Evolutionary conservation across 371 early-diverging fungal species (phyloP).

Genomic region (Mucor velutinosus): DNA sequence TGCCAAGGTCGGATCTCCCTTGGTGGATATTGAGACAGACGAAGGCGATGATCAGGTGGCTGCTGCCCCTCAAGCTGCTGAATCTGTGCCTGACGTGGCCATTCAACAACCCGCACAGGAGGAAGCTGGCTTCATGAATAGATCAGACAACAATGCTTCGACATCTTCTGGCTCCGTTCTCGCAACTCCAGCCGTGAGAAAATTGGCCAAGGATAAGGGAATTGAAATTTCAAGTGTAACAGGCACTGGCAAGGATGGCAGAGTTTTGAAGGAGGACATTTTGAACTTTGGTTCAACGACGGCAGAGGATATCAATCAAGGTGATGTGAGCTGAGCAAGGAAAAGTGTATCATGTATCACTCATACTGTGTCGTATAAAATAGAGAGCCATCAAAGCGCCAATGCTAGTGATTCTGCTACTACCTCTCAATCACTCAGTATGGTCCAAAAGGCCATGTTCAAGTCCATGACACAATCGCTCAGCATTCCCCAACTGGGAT

Average conservation of each 20-base stretch:
- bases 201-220: constrained; percentile 79
- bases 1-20: constrained; percentile 91
- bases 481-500: constrained; percentile 93
- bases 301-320: not conserved
- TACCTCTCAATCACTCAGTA: constrained; percentile 59
- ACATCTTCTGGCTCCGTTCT: constrained; percentile 24
- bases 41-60: constrained; percentile 24
- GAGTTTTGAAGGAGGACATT: constrained; percentile 93
- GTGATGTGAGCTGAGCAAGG: constrained; percentile 22
- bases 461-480: constrained; percentile 93
- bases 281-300: constrained; percentile 48
- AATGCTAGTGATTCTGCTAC: not conserved
- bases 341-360: not conserved
- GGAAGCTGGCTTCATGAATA: not conserved
- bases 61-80: not conserved
- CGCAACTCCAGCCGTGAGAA: constrained; percentile 93
- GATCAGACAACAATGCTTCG: not conserved
- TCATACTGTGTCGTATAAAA: not conserved
- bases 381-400: not conserved
- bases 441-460: constrained; percentile 96
- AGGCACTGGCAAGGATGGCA: constrained; percentile 87
- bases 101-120: not conserved
- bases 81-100: not conserved
- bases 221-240: constrained; percentile 74
- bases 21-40: constrained; percentile 89